Percentiles rank a stretch among this genome's conserved stretches.
phyloP scores from a whole-genome alignment of 208 protist species.

The Wallacemonas rigidus region DNA sequence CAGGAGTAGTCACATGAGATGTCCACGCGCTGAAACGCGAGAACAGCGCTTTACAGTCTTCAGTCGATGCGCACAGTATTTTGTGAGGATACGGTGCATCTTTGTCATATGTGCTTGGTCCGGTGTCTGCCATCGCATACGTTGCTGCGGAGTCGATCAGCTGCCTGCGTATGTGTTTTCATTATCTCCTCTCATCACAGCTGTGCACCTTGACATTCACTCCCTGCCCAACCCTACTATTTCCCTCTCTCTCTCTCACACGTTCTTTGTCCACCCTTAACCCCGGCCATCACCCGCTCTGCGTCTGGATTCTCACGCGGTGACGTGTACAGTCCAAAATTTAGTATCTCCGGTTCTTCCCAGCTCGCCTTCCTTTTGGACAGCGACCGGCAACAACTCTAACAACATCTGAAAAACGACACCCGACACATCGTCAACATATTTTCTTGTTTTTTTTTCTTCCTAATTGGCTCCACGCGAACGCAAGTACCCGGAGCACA shows the following conservation, averaged over 20 bases:
- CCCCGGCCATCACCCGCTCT: neutral
- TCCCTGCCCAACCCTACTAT: neutral
- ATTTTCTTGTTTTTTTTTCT: neutral
- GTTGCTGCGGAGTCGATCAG: neutral
- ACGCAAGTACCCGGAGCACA: neutral
- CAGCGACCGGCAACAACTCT: neutral
- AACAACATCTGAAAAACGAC: neutral
- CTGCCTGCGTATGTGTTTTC: neutral
- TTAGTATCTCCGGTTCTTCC: too few relatives aligned
- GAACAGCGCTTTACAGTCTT: too few relatives aligned
- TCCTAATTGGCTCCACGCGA: neutral
- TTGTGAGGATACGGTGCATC: too few relatives aligned
- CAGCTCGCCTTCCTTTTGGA: too few relatives aligned
- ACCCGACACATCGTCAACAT: neutral
- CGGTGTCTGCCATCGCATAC: too few relatives aligned
- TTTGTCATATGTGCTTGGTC: too few relatives aligned
- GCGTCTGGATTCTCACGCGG: neutral
- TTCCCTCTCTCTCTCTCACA: slow-evolving; percentile 4
- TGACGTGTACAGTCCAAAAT: neutral
- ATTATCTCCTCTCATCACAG: neutral
- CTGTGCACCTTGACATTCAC: neutral
- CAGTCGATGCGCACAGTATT: too few relatives aligned
- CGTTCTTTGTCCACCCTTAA: neutral
- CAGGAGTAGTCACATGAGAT: too few relatives aligned
- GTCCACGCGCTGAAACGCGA: too few relatives aligned